Conservation (phyloP, 1,139 yeast species). For the Taphrina wiesneri region DNA sequence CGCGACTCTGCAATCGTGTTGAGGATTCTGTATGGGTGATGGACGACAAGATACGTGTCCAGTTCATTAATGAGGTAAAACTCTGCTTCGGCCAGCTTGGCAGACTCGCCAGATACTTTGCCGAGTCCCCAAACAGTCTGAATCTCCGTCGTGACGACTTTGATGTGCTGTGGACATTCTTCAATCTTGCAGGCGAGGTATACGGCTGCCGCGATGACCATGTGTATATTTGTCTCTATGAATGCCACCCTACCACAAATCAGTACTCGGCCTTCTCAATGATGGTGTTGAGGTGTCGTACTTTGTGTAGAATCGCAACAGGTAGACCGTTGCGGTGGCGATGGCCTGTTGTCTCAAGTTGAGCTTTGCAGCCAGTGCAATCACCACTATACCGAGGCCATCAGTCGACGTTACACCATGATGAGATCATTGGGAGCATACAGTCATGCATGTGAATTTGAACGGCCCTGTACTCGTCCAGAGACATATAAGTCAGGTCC, state of each 20-base stretch:
- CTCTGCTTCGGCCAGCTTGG: conserved; percentile 94
- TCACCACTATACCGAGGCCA: conserved; percentile 58
- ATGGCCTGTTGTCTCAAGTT: conserved; percentile 77
- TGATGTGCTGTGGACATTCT: conserved; percentile 91
- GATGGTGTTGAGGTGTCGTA: conserved; percentile 49
- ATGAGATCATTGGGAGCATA: conserved; percentile 43
- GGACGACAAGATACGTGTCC: conserved; percentile 74
- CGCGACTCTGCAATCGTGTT: not conserved
- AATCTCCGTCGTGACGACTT: conserved; percentile 80
- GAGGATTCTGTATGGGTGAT: conserved; percentile 70
- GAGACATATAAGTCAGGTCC: conserved; percentile 38
- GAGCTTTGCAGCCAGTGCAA: conserved; percentile 74
- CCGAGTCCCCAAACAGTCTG: conserved; percentile 86
- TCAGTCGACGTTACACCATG: not conserved
- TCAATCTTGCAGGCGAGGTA: conserved; percentile 92
- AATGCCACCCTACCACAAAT: conserved; percentile 18
- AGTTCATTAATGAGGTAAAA: conserved; percentile 88
- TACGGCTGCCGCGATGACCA: conserved; percentile 78
- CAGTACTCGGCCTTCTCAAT: not conserved
- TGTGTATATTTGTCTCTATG: conserved; percentile 72
- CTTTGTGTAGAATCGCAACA: conserved; percentile 69
- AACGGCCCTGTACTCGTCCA: conserved; percentile 45
- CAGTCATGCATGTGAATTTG: conserved; percentile 49
- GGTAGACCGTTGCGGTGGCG: conserved; percentile 84
- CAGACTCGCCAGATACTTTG: conserved; percentile 84